A percentile compares a stretch with the other conserved stretches of the same genome.
Evolutionary conservation across 805 yeast species (phyloP).

Genomic region (Candida sphagnicola): DNA sequence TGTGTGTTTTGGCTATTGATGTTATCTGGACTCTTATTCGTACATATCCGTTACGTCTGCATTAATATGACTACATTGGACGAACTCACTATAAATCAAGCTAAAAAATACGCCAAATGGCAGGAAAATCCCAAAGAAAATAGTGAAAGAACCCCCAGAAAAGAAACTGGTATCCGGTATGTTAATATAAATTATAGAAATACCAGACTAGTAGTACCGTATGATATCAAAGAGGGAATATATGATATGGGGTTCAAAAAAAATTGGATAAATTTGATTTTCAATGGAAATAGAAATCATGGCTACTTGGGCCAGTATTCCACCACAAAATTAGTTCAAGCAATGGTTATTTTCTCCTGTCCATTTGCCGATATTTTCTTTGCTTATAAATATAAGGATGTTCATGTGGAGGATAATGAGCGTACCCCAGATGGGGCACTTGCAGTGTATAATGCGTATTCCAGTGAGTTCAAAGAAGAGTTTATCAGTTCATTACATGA

Average conservation of each 20-base stretch:
- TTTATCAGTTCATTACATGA: constrained; percentile 11
- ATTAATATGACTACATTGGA: constrained; percentile 59
- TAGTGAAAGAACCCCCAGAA: constrained; percentile 7
- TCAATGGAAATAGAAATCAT: constrained; percentile 20
- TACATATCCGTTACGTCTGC: constrained; percentile 43
- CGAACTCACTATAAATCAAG: constrained; percentile 36
- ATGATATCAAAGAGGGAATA: constrained; percentile 26
- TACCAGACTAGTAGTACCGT: constrained; percentile 34
- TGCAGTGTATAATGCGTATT: constrained; percentile 7
- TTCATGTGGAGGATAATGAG: not conserved
- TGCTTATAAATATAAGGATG: constrained; percentile 1
- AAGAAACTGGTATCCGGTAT: constrained; percentile 35
- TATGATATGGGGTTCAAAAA: constrained; percentile 33
- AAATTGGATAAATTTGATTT: constrained; percentile 34
- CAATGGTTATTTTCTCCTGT: constrained; percentile 12
- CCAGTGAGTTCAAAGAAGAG: constrained; percentile 6
- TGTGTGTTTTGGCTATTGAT: constrained; percentile 45
- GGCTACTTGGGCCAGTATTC: constrained; percentile 10
- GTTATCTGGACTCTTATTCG: constrained; percentile 36
- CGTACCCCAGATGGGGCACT: not conserved
- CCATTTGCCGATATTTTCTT: constrained; percentile 21
- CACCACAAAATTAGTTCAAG: constrained; percentile 10
- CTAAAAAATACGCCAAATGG: constrained; percentile 28
- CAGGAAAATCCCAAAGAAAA: constrained; percentile 9
- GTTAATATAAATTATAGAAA: constrained; percentile 36